Evolutionary conservation across 2,329 filamentous ascomycete genomes (phyloP).

Genomic region (Fusarium graminum): DNA sequence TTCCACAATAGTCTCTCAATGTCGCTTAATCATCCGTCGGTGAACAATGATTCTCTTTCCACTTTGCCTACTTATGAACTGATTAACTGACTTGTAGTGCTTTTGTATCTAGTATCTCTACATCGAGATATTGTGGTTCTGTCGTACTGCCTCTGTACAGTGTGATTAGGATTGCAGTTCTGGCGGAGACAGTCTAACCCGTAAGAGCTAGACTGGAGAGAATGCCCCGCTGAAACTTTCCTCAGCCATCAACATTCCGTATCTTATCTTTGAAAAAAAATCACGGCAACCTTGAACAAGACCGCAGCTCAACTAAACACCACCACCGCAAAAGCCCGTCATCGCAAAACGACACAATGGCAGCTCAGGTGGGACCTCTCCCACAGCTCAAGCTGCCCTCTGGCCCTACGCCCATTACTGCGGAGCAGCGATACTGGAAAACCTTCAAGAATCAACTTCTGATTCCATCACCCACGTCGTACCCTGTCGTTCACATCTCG

Average conservation of each 20-base stretch:
- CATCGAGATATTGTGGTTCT: no score
- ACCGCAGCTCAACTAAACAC: conserved; percentile 23
- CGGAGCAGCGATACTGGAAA: conserved; percentile 97
- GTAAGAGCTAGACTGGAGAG: neutral
- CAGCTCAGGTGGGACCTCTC: conserved; percentile 84
- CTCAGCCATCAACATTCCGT: conserved; percentile 43
- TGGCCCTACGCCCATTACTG: conserved; percentile 84
- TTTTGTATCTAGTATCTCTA: no score
- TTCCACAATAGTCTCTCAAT: neutral
- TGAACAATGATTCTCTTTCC: no score
- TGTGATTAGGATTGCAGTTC: neutral
- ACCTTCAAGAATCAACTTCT: conserved; percentile 92
- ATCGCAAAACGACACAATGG: conserved; percentile 69
- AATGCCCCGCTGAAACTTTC: conserved; percentile 17
- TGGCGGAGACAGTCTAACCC: neutral
- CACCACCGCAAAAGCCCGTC: conserved; percentile 36
- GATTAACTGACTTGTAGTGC: no score
- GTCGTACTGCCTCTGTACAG: no score
- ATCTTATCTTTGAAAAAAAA: conserved; percentile 52
- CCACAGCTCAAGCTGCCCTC: conserved; percentile 85
- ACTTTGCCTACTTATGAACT: no score
- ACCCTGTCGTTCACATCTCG: conserved; percentile 91
- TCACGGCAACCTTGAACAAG: conserved; percentile 22
- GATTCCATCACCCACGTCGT: conserved; percentile 90
- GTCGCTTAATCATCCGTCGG: no score